A percentile compares a stretch with the other conserved stretches of the same genome.
Evolutionary conservation across 2,329 filamentous ascomycete species (phyloP).

Genomic region (Penicillium polonicum): DNA sequence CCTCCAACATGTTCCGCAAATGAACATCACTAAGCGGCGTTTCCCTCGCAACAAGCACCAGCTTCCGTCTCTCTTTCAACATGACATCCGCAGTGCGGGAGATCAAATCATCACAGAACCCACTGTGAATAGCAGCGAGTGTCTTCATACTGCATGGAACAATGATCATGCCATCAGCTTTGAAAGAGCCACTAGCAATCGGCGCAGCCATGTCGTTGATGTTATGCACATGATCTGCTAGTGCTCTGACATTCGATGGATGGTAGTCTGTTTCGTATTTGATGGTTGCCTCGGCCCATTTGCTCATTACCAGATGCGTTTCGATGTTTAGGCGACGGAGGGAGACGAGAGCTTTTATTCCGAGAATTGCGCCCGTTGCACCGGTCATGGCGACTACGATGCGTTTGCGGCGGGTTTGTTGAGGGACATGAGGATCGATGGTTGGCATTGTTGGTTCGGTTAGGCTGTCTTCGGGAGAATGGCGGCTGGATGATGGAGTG

Average conservation of each 20-base stretch:
- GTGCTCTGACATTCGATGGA: slow-evolving; percentile 36
- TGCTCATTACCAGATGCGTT: slow-evolving; percentile 50
- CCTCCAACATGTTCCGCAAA: slow-evolving; percentile 45
- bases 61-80: slow-evolving; percentile 45
- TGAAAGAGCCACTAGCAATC: slow-evolving; percentile 48
- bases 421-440: background rate
- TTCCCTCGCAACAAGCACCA: slow-evolving; percentile 46
- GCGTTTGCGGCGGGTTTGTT: slow-evolving; percentile 8
- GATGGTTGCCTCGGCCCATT: slow-evolving; percentile 51
- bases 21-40: slow-evolving; percentile 52
- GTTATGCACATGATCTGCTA: slow-evolving; percentile 43
- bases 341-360: slow-evolving; percentile 43
- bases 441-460: background rate
- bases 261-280: slow-evolving; percentile 49
- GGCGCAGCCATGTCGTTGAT: slow-evolving; percentile 49
- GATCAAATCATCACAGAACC: slow-evolving; percentile 49
- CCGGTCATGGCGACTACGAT: slow-evolving; percentile 54
- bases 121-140: slow-evolving; percentile 43
- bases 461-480: background rate
- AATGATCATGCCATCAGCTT: slow-evolving; percentile 48
- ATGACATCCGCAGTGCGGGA: slow-evolving; percentile 48
- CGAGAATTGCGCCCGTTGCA: slow-evolving; percentile 49
- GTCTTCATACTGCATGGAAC: slow-evolving; percentile 53
- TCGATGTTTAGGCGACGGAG: slow-evolving; percentile 48
- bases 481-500: background rate